Conservation (phyloP, 2,329 filamentous ascomycete species). For the Peltaster fructicola region DNA sequence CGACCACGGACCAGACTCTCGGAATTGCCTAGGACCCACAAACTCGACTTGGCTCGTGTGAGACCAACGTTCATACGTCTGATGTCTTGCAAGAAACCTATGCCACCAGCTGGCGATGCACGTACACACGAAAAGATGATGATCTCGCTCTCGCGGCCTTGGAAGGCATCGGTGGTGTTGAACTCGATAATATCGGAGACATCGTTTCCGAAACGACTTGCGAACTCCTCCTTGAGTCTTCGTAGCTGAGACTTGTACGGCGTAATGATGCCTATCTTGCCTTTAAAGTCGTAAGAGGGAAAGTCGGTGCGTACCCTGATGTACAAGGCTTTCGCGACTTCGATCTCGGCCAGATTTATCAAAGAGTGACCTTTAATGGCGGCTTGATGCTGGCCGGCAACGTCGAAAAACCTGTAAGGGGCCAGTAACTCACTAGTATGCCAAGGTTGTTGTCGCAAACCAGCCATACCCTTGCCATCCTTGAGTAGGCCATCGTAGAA, state of each 20-base stretch:
- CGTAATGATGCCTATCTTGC: conserved; percentile 92
- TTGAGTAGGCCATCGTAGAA: conserved; percentile 84
- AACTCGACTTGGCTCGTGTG: conserved; percentile 85
- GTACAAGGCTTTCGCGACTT: conserved; percentile 73
- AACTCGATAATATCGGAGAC: conserved; percentile 78
- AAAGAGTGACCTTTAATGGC: conserved; percentile 76
- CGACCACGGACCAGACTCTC: conserved; percentile 69
- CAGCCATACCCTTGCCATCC: conserved; percentile 70
- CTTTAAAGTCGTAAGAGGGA: conserved; percentile 48
- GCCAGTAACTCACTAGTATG: conserved; percentile 65
- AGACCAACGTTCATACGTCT: conserved; percentile 98
- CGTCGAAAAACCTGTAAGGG: conserved; percentile 94
- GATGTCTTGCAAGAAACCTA: conserved; percentile 96
- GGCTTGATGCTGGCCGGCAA: conserved; percentile 68
- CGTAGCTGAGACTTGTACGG: conserved; percentile 89
- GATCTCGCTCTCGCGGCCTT: conserved; percentile 89
- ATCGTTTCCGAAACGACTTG: conserved; percentile 49
- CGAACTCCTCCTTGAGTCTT: conserved; percentile 61
- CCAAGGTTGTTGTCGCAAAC: conserved; percentile 64
- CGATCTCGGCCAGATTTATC: conserved; percentile 73
- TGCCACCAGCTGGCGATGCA: conserved; percentile 78
- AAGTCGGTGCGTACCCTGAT: conserved; percentile 59
- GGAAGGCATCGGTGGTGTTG: conserved; percentile 97
- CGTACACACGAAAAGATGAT: conserved; percentile 99
- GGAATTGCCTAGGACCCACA: conserved; percentile 93